These are phyloP conservation scores for Coemansia sp. DNA, from an alignment of 192 early-diverging fungal species.

Conservation along the genomic window DNA sequence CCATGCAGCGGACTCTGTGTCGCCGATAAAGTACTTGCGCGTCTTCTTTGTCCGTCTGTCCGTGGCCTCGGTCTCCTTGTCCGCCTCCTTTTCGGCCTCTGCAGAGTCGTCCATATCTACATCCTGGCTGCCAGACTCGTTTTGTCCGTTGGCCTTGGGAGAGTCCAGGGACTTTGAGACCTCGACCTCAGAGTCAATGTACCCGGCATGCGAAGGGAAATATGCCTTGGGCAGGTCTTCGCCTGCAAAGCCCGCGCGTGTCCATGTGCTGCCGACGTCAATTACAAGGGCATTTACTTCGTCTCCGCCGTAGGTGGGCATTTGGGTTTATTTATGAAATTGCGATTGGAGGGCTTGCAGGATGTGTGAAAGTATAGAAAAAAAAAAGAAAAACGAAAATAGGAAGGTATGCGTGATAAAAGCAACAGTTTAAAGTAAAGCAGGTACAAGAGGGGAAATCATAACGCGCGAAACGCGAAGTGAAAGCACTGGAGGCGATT, in stretches of 20 bases:
- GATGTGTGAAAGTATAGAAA: too few species aligned
- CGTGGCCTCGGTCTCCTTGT: not conserved
- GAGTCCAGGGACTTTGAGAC: constrained; percentile 12
- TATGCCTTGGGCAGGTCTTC: constrained; percentile 90
- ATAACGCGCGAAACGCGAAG: too few species aligned
- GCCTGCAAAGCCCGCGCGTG: constrained; percentile 94
- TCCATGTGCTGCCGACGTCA: constrained; percentile 84
- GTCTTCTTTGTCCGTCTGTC: constrained; percentile 11
- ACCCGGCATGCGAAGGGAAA: constrained; percentile 78
- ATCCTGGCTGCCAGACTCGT: constrained; percentile 6
- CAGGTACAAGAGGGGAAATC: too few species aligned
- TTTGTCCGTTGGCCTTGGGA: constrained; percentile 19
- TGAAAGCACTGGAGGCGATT: too few species aligned
- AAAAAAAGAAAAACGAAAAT: not conserved
- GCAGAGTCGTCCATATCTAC: too few species aligned
- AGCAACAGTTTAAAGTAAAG: too few species aligned
- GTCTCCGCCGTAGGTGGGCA: constrained; percentile 65
- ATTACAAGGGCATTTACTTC: constrained; percentile 93
- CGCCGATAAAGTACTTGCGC: constrained; percentile 67
- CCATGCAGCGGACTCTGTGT: constrained; percentile 67
- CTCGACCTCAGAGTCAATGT: constrained; percentile 47
- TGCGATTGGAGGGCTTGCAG: too few species aligned
- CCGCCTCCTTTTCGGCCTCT: constrained; percentile 7
- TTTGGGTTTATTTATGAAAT: constrained; percentile 6
- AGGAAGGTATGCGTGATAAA: not conserved